Evolutionary conservation across 148 eudicot species (phyloP), one percentile per base, ranked within the genome.

Genomic region (Nyssa sinensis): DNA sequence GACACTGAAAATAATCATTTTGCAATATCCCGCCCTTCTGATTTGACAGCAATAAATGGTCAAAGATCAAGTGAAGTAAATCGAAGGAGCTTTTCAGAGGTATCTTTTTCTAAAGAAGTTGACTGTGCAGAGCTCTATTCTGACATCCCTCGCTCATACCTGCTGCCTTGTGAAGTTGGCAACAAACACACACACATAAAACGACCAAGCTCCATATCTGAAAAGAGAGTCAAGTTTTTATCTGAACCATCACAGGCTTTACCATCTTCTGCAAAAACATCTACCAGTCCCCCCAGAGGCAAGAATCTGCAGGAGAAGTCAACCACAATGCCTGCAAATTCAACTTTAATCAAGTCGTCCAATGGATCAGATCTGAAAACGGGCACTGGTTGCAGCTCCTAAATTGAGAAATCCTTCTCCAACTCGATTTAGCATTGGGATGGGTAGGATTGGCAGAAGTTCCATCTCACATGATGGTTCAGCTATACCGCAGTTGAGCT

Each of bases 361-460:
- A 71, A 60, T 65, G 79, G 63, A 24, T 75, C 75, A 39, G 69
- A 85, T 74, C 69, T 32, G 31, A 81, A 77, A 74, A 76, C 41
- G 24, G 80, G 70, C 67, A 80, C 73, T 41, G 76, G n/a, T 70
- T 41, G 72, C 79, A 49, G 66, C 73, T 72, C 29, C 74, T 3
- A 88, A 81, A 73, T 76, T 70, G 60, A 81, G 93, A 79, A 77
- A 84, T 70, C 80, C 82, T 33, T 90, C 98, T 44, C 97, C 94
- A n/a, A 88, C 79, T 58, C 89, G 89, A 66, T 74, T 91, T 68
- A 87, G 88, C 76, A 74, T 66, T 79, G 81, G 88, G 60, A 73
- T 87, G 75, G 80, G 83, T 51, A 82, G 75, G 74, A 81, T 83
- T 63, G 78, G 89, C 47, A 85, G 81, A 74, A 85, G 63, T 81